Evolutionary conservation across 371 early-diverging fungal genomes (phyloP).

Genomic region (Mucor plumbeus): DNA sequence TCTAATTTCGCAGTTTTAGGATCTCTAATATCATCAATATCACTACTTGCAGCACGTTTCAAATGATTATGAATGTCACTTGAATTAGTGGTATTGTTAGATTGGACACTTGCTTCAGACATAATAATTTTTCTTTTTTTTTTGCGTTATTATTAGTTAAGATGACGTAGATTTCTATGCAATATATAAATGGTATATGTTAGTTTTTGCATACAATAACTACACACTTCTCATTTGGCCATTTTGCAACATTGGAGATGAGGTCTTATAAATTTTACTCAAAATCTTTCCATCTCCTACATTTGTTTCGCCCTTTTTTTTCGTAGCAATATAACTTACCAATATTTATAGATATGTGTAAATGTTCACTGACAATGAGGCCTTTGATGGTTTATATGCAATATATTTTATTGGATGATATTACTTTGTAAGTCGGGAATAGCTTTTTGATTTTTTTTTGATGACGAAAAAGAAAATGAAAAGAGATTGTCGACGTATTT

Average conservation of each 20-base stretch:
- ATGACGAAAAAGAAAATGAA: constrained; percentile 35
- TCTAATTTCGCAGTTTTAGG: constrained; percentile 17
- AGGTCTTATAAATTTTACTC: neutral
- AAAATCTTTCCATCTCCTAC: neutral
- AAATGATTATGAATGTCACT: constrained; percentile 5
- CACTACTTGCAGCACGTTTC: constrained; percentile 12
- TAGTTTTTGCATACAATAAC: neutral
- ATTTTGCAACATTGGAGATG: no score
- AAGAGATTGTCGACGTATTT: constrained; percentile 30
- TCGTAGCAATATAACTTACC: constrained; percentile 1
- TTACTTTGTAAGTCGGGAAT: constrained; percentile 31
- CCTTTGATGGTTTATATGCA: constrained; percentile 8
- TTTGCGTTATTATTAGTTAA: neutral
- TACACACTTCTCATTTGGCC: neutral
- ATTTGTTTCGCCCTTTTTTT: neutral
- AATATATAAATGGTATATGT: neutral
- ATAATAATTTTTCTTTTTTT: neutral
- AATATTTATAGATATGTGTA: neutral
- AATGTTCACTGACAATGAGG: neutral
- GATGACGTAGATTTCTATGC: neutral
- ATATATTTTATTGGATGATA: constrained; percentile 32
- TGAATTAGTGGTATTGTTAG: neutral
- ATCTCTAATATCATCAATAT: constrained; percentile 12
- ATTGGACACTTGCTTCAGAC: constrained; percentile 15
- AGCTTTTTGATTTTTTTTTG: constrained; percentile 26